Base-by-base conservation (phyloP, 208 protist genomes). In the Crithidia mellificae region DNA sequence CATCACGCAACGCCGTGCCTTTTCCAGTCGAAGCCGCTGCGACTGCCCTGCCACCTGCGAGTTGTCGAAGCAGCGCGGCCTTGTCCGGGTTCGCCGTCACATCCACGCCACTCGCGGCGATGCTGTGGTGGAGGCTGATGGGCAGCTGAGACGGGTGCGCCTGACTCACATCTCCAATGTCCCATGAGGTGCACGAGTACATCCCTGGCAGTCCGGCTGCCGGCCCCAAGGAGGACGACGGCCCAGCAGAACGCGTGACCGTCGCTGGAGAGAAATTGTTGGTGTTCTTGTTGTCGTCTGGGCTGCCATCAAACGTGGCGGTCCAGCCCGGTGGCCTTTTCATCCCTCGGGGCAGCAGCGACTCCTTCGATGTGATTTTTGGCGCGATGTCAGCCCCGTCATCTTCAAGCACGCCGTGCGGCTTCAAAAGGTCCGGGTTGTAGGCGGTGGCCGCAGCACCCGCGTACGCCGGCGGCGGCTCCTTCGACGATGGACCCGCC, bases 81-180 rank as follows among this genome's bases (percentile, higher is more conserved):
- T 85, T 87, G 62, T 93, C 83, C 0, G 55, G 29, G 19, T 82
- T 64, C 7, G 46, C 49, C 24, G 68, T 77, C 27, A 68, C 69
- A 34, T 80, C 85, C 34, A 89, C 66, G 15, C 78, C 69, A 32
- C 83, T 69, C 9, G 78, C 82, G 50, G 72, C 71, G 25, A 71
- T 57, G 43, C 85, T 90, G 47, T 78, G 78, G 9, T 59, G 58
- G 29, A 90, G 62, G 29, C 81, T 78, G 20, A 80, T 51, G n/a
- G 90, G 90, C 29, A 93, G 77, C 75, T 95, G 87, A 24, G 41
- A 77, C 12, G 85, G 90, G 66, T 92, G 77, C 6, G 83, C 90
- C 34, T 77, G 57, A 47, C 71, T 85, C 47, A 73, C 81, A 61
- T 93, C 90, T 5, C 90, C 90, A 62, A 90, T 90, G n/a, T 77